Evolutionary conservation across 192 early-diverging fungal genomes (phyloP).

Genomic region (Coemansia sp.): DNA sequence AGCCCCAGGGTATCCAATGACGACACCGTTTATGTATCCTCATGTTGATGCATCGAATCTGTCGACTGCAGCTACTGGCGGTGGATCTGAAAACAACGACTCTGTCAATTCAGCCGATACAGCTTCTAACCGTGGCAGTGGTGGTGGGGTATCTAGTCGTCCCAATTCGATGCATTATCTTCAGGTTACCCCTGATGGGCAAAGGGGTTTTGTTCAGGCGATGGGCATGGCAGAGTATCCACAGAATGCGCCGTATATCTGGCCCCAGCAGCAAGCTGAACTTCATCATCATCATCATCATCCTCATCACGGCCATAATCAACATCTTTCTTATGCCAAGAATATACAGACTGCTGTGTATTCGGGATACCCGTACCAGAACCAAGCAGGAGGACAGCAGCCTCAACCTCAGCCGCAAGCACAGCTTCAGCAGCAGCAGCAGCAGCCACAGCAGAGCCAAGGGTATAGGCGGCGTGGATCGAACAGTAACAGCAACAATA

Average conservation of each 20-base stretch:
- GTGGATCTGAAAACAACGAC: constrained; percentile 47
- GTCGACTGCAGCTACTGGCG: constrained; percentile 45
- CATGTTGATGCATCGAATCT: constrained; percentile 38
- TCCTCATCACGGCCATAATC: not conserved
- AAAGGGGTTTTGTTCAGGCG: constrained; percentile 20
- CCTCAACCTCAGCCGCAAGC: constrained; percentile 2
- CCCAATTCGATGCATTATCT: constrained; percentile 12
- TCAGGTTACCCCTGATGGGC: constrained; percentile 15
- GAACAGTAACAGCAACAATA: constrained; percentile 20
- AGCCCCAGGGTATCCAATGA: constrained; percentile 27
- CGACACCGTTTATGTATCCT: constrained; percentile 38
- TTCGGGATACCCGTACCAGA: not conserved
- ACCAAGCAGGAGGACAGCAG: not conserved
- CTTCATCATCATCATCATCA: not conserved
- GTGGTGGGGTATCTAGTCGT: constrained; percentile 1
- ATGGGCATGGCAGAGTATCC: constrained; percentile 11
- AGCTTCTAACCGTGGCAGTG: constrained; percentile 23
- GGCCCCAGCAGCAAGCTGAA: constrained; percentile 21
- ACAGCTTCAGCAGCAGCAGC: too few species aligned
- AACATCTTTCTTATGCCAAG: constrained; percentile 7
- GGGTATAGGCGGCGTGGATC: constrained; percentile 29
- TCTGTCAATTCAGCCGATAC: constrained; percentile 45
- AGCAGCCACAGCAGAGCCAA: constrained; percentile 20
- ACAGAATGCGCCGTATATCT: constrained; percentile 26
- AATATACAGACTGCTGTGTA: constrained; percentile 11